phyloP scores from a whole-genome alignment of 306 rosid species.

The Acacia crassicarpa region DNA sequence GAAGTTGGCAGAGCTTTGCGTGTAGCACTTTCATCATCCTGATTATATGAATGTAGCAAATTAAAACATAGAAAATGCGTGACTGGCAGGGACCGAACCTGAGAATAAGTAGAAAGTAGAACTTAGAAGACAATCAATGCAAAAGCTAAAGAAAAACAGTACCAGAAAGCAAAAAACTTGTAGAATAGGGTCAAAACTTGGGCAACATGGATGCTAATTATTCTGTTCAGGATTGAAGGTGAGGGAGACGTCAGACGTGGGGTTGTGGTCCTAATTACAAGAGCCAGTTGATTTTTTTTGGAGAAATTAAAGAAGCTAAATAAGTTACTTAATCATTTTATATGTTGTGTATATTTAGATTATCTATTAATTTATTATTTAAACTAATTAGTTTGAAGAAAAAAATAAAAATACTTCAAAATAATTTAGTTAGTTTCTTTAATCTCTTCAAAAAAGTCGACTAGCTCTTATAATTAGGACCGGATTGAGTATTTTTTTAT shows the following conservation, averaged over 20 bases:
- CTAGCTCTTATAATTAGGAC: too few relatives aligned
- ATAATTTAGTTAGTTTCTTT: too few relatives aligned
- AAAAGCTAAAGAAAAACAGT: neutral
- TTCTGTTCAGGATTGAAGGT: neutral
- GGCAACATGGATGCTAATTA: neutral
- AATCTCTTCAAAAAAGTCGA: too few relatives aligned
- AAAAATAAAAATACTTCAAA: too few relatives aligned
- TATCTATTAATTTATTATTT: too few relatives aligned
- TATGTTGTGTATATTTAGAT: too few relatives aligned
- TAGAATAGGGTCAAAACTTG: neutral
- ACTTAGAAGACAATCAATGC: neutral
- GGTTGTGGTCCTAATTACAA: too few relatives aligned
- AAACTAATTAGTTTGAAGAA: too few relatives aligned
- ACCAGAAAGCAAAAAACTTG: neutral
- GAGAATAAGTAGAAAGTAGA: neutral
- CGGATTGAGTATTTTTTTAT: too few relatives aligned
- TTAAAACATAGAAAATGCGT: neutral
- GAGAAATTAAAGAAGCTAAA: too few relatives aligned
- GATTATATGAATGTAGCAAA: neutral
- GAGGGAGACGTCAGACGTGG: neutral
- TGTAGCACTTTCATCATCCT: constrained; percentile 2
- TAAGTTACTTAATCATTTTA: too few relatives aligned
- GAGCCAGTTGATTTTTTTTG: too few relatives aligned
- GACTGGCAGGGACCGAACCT: neutral
- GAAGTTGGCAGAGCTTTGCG: neutral